Conservation (phyloP, 2,329 filamentous ascomycete species). For the Phialophora chinensis region DNA sequence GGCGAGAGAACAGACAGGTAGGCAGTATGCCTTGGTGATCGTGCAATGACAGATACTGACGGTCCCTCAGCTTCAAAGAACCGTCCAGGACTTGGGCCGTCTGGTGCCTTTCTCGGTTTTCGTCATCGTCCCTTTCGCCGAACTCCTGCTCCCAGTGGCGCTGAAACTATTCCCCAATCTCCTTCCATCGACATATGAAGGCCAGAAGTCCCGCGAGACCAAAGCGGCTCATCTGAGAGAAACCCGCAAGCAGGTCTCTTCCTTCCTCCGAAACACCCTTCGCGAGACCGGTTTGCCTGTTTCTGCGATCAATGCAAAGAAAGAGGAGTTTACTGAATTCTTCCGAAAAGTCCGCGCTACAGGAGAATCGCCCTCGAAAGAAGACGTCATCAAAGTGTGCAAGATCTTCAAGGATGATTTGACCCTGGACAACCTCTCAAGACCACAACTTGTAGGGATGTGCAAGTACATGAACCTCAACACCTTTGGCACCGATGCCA, state of each 20-base stretch:
- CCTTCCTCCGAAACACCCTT: conserved; percentile 84
- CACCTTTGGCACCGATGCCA: conserved; percentile 95
- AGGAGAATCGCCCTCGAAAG: conserved; percentile 82
- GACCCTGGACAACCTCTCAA: conserved; percentile 93
- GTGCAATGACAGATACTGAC: conserved; percentile 16
- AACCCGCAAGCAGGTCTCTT: conserved; percentile 91
- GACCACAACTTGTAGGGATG: conserved; percentile 95
- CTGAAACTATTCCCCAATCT: conserved; percentile 96
- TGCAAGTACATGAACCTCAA: conserved; percentile 98
- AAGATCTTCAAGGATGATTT: conserved; percentile 98
- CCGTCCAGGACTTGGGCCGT: conserved; percentile 89
- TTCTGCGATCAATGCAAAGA: conserved; percentile 81
- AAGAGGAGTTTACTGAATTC: conserved; percentile 93
- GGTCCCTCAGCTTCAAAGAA: conserved; percentile 71
- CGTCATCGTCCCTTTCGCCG: conserved; percentile 93
- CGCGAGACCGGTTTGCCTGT: conserved; percentile 92
- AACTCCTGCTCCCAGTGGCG: conserved; percentile 81
- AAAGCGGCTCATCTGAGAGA: conserved; percentile 82
- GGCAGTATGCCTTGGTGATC: conserved; percentile 29
- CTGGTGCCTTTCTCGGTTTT: conserved; percentile 96
- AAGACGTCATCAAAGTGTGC: conserved; percentile 98
- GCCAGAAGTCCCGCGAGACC: conserved; percentile 83
- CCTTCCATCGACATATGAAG: conserved; percentile 96
- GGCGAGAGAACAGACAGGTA: conserved; percentile 87
- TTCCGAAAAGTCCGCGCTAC: conserved; percentile 95